A percentile compares a stretch with the other conserved stretches of the same genome.
phyloP scores from a whole-genome alignment of 805 yeast genomes.

The Metschnikowia aberdeeniae region DNA sequence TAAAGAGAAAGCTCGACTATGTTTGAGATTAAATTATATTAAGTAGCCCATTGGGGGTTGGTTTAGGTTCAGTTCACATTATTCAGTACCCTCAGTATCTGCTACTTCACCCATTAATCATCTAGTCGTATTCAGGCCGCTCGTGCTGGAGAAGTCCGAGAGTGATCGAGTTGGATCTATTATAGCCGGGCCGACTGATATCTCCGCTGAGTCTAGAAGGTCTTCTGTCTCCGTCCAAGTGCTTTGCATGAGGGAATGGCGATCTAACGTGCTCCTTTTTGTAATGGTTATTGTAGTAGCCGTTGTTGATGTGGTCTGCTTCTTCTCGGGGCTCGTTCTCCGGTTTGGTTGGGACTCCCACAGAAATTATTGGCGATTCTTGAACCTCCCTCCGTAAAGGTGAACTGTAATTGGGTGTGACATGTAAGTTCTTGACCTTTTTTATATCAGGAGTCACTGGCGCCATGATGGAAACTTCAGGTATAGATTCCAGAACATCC shows the following conservation, averaged over 20 bases:
- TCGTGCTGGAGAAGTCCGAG: conserved; percentile 36
- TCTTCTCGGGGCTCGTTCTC: conserved; percentile 7
- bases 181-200: conserved; percentile 23
- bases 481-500: conserved; percentile 4
- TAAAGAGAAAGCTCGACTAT: conserved; percentile 51
- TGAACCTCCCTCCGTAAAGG: conserved; percentile 16
- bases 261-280: conserved; percentile 39
- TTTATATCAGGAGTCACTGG: neutral
- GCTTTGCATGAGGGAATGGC: conserved; percentile 41
- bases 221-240: conserved; percentile 32
- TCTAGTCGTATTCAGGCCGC: conserved; percentile 4
- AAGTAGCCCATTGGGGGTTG: conserved; percentile 2
- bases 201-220: neutral
- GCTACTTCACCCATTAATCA: no score
- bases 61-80: conserved; percentile 3
- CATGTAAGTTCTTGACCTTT: conserved; percentile 5
- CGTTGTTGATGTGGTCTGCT: conserved; percentile 3
- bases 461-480: neutral
- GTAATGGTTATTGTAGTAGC: conserved; percentile 43
- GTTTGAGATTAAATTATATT: conserved; percentile 5
- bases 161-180: conserved; percentile 38
- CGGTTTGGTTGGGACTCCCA: conserved; percentile 5
- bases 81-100: neutral
- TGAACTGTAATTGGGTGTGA: conserved; percentile 13
- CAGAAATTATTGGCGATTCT: neutral